phyloP scores from a whole-genome alignment of 306 rosid genomes.

The Cicer bijugum region DNA sequence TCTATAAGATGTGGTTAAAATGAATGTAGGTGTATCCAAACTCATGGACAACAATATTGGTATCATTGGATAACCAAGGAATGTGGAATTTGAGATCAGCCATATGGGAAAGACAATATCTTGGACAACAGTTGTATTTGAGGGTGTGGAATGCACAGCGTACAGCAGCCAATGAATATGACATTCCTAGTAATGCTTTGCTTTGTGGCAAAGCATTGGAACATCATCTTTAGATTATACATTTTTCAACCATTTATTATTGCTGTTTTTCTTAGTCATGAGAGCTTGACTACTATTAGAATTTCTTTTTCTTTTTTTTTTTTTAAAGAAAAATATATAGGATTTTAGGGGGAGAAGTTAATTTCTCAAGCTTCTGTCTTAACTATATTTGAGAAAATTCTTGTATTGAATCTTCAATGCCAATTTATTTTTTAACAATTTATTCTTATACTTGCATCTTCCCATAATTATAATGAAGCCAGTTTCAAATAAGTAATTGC shows the following conservation, averaged over 20 bases:
- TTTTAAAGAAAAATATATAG: neutral
- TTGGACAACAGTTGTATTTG: constrained; percentile 87
- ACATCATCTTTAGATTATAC: constrained; percentile 48
- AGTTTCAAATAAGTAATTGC: neutral
- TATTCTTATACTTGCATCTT: neutral
- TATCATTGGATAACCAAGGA: constrained; percentile 93
- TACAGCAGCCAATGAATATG: constrained; percentile 77
- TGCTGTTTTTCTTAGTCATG: constrained; percentile 51
- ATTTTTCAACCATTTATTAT: neutral
- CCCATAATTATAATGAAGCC: neutral
- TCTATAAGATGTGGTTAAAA: neutral
- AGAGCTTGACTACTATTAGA: constrained; percentile 57
- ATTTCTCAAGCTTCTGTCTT: constrained; percentile 35
- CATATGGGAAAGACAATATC: constrained; percentile 90
- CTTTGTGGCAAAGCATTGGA: constrained; percentile 89
- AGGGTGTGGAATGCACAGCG: constrained; percentile 76
- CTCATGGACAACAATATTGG: constrained; percentile 83
- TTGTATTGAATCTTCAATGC: constrained; percentile 32
- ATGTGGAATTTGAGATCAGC: constrained; percentile 98
- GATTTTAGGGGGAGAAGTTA: constrained; percentile 24
- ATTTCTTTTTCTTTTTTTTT: neutral
- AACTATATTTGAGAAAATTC: constrained; percentile 29
- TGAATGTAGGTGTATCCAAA: constrained; percentile 79
- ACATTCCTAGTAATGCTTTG: constrained; percentile 72
- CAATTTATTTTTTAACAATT: neutral